Base-by-base conservation (phyloP, 2,329 filamentous ascomycete genomes). In the Zymoseptoria brevis region DNA sequence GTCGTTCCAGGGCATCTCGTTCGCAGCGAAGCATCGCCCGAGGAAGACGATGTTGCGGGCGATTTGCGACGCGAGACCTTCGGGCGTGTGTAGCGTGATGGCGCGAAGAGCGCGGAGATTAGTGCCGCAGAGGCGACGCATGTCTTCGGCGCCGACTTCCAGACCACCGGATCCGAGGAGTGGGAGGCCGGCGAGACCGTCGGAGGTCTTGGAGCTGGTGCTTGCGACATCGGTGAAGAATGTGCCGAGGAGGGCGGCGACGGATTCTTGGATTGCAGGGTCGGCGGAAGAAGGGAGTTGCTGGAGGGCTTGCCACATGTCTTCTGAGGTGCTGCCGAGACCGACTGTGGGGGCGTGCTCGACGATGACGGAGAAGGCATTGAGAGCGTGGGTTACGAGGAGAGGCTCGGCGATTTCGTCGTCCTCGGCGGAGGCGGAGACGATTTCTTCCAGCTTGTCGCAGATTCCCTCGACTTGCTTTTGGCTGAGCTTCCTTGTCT, bases 1-100 rank as follows among this genome's bases (percentile, higher is more conserved):
- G 1, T 74, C 76, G 3, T 72, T 75, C 77, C 72, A 83, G 22
- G 67, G 73, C 51, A 80, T 67, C 68, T 79, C 77, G 63, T 86
- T 89, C 35, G 81, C 81, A 13, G 81, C 81, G 60, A 83, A 82
- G 68, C 77, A 86, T 61, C 80, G 84, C 50, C 86, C 89, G 0
- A 99, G 79, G 78, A 96, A 96, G 45, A 93, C 81, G 41, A 96
- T 78, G 63, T 96, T 90, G 64, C 90, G 88, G 3, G 89, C 84
- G 11, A 86, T 86, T 71, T 96, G 90, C 50, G 84, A 80, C 1
- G 89, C 89, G n/a, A 97, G 78, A 8, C 85, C 81, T 68, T 94
- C 87, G 16, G 87, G 85, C 8, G 65, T 64, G 11, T 65, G 58
- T 7, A 93, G 73, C 55, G 81, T 82, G 0, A 82, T 79, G 0